Percentiles rank a stretch among this genome's conserved stretches.
phyloP scores from a whole-genome alignment of 2,329 filamentous ascomycete genomes.

The Zymoseptoria brevis region DNA sequence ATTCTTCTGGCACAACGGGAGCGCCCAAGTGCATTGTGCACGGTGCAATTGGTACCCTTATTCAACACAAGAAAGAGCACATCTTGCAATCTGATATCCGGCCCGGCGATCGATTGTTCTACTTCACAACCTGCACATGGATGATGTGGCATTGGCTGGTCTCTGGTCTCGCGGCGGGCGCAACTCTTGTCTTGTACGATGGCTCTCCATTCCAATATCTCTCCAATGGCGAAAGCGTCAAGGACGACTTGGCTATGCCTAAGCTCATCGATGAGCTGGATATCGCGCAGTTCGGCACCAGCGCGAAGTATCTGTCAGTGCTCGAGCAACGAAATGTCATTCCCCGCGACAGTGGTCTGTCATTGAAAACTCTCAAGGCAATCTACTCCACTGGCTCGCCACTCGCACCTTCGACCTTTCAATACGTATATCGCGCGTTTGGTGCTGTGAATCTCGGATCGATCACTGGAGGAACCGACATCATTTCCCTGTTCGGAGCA shows the following conservation, averaged over 20 bases:
- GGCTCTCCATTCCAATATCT: conserved; percentile 71
- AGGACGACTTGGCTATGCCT: conserved; percentile 74
- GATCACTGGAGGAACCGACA: conserved; percentile 94
- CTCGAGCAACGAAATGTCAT: conserved; percentile 70
- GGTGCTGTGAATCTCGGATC: conserved; percentile 81
- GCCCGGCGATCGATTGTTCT: conserved; percentile 68
- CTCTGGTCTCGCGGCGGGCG: conserved; percentile 72
- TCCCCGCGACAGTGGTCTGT: conserved; percentile 52
- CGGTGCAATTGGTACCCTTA: conserved; percentile 76
- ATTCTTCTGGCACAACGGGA: conserved; percentile 83
- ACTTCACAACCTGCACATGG: conserved; percentile 93
- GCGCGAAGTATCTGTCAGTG: conserved; percentile 83
- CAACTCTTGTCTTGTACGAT: conserved; percentile 81
- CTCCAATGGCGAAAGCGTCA: conserved; percentile 43
- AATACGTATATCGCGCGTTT: conserved; percentile 80
- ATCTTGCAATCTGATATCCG: conserved; percentile 75
- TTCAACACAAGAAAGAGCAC: conserved; percentile 98
- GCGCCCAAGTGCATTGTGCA: conserved; percentile 91
- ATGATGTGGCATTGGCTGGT: conserved; percentile 99
- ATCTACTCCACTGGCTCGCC: conserved; percentile 94
- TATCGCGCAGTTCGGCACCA: conserved; percentile 92
- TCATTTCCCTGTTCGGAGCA: conserved; percentile 87
- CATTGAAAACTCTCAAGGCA: conserved; percentile 55
- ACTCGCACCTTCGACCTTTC: conserved; percentile 84
- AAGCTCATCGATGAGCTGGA: conserved; percentile 68